These are phyloP conservation scores for Zychaea mexicana DNA, from an alignment of 371 early-diverging fungal genomes.

Conservation along the genomic window DNA sequence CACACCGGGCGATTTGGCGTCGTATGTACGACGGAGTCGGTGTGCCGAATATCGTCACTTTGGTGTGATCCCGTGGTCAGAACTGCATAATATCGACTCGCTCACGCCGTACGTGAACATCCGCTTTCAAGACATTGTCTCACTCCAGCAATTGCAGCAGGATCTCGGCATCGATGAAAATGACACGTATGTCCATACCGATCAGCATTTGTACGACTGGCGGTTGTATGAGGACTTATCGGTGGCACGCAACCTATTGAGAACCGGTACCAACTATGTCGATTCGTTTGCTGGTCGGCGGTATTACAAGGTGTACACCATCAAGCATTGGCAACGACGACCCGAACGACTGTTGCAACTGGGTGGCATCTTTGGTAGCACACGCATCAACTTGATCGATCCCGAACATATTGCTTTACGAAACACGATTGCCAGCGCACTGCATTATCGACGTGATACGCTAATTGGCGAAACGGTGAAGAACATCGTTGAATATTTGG, in stretches of 20 bases:
- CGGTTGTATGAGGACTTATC: slow-evolving; percentile 34
- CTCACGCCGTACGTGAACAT: slow-evolving; percentile 17
- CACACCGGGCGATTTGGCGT: slow-evolving; percentile 14
- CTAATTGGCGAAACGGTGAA: slow-evolving; percentile 34
- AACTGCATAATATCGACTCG: slow-evolving; percentile 29
- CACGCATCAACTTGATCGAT: slow-evolving; percentile 27
- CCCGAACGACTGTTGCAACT: slow-evolving; percentile 36
- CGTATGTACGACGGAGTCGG: slow-evolving; percentile 21
- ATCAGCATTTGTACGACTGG: slow-evolving; percentile 50
- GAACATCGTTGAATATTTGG: slow-evolving; percentile 32
- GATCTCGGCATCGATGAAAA: slow-evolving; percentile 22
- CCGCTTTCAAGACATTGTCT: slow-evolving; percentile 24
- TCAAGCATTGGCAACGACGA: slow-evolving; percentile 24
- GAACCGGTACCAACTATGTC: slow-evolving; percentile 26
- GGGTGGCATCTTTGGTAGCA: slow-evolving; percentile 43
- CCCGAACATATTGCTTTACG: slow-evolving; percentile 27
- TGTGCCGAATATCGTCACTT: slow-evolving; percentile 35
- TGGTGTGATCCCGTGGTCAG: slow-evolving; percentile 38
- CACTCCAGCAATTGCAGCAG: slow-evolving; percentile 20
- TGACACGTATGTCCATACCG: slow-evolving; percentile 37
- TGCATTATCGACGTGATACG: slow-evolving; percentile 38
- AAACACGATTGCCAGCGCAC: slow-evolving; percentile 17
- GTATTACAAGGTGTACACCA: slow-evolving; percentile 30
- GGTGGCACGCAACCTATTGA: slow-evolving; percentile 17
- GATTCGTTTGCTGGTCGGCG: slow-evolving; percentile 37